These are phyloP conservation scores for Rhynchosporium graminicola DNA, from an alignment of 2,329 filamentous ascomycete genomes.

Conservation along the genomic window DNA sequence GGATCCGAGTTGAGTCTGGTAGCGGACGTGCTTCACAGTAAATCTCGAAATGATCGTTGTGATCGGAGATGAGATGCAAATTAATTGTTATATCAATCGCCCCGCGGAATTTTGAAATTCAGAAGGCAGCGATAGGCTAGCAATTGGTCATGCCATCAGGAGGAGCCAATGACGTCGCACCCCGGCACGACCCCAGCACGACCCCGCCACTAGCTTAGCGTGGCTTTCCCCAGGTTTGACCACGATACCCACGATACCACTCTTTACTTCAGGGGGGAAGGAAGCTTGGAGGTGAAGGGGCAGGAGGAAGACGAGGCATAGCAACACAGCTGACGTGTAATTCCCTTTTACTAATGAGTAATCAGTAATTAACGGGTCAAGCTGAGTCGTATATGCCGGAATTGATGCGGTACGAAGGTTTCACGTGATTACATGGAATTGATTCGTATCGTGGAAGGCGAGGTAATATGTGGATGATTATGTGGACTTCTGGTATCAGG, in stretches of 20 bases:
- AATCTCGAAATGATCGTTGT: neutral
- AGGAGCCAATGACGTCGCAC: conserved; percentile 8
- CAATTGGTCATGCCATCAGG: conserved; percentile 1
- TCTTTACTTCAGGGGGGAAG: too few relatives aligned
- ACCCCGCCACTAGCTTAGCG: neutral
- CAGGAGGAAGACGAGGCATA: too few relatives aligned
- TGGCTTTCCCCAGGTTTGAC: conserved; percentile 10
- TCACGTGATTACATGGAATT: conserved; percentile 23
- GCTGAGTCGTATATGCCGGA: neutral
- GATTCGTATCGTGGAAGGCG: conserved; percentile 12
- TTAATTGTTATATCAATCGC: conserved; percentile 8
- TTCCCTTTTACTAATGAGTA: too few relatives aligned
- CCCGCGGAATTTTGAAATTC: conserved; percentile 11
- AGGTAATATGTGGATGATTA: neutral
- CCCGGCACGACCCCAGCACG: neutral
- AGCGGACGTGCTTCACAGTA: neutral
- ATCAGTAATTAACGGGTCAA: neutral
- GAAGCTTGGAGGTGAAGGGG: too few relatives aligned
- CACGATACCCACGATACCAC: neutral
- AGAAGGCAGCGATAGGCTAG: conserved; percentile 1
- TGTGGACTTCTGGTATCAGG: neutral
- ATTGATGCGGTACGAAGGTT: too few relatives aligned
- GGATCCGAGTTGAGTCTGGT: neutral
- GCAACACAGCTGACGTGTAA: conserved; percentile 8
- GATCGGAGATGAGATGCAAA: neutral